These are phyloP conservation scores for Cladosporium sp. DNA, from an alignment of 2,329 filamentous ascomycete genomes.

Conservation along the genomic window DNA sequence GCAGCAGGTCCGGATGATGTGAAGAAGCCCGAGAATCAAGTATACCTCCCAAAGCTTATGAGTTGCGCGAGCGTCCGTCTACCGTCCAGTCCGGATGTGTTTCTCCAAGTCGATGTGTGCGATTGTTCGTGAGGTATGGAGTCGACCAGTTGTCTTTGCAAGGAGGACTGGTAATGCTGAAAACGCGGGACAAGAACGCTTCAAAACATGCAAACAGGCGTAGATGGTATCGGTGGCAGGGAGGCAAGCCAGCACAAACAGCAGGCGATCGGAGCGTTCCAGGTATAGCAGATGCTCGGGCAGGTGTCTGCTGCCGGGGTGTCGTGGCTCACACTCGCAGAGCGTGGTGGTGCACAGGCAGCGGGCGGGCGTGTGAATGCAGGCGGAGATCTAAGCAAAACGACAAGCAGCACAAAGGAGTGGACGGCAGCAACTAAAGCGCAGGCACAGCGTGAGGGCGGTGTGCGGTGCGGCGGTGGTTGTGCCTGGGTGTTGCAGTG, in stretches of 20 bases:
- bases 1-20: background rate
- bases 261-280: background rate
- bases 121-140: background rate
- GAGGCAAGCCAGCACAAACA: background rate
- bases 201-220: conserved; percentile 7
- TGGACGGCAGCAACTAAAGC: conserved; percentile 20
- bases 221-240: background rate
- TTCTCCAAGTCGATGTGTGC: background rate
- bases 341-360: conserved; percentile 19
- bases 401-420: conserved; percentile 14
- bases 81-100: no score
- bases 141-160: background rate
- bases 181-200: conserved; percentile 13
- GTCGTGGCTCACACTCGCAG: conserved; percentile 17
- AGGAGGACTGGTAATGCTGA: background rate
- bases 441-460: conserved; percentile 12
- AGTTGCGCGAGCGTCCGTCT: background rate
- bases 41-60: background rate
- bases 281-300: background rate
- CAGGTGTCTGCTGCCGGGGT: conserved; percentile 17
- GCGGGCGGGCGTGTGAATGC: conserved; percentile 11
- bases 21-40: conserved; percentile 4
- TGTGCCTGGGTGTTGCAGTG: conserved; percentile 11
- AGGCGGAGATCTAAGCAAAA: conserved; percentile 9
- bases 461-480: conserved; percentile 5